Percentiles rank a stretch among this genome's conserved stretches.
These are phyloP conservation scores for Trichoderma oligosporum DNA, from an alignment of 2,329 filamentous ascomycete species.

Conservation along the genomic window DNA sequence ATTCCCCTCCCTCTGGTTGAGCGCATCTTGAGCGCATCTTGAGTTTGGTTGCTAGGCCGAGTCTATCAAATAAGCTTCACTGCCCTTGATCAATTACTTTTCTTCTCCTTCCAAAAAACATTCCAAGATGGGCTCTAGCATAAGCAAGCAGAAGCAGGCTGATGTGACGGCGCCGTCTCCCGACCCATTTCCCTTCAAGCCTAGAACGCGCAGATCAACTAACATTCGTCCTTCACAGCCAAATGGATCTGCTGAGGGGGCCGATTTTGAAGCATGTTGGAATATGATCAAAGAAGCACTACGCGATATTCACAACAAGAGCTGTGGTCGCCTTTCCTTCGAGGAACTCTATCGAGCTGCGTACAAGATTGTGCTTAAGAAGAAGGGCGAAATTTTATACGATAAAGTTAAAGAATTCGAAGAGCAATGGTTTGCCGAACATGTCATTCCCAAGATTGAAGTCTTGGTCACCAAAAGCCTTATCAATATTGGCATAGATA, in stretches of 20 bases:
- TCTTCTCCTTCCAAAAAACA: neutral
- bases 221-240: slow-evolving; percentile 30
- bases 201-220: slow-evolving; percentile 13
- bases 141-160: neutral
- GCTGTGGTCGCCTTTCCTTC: slow-evolving; percentile 85
- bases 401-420: slow-evolving; percentile 77
- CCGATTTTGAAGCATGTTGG: slow-evolving; percentile 88
- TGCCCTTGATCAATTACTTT: neutral
- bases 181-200: neutral
- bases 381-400: slow-evolving; percentile 79
- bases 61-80: neutral
- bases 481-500: slow-evolving; percentile 55
- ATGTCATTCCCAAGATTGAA: slow-evolving; percentile 69
- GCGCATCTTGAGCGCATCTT: neutral
- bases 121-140: slow-evolving; percentile 8
- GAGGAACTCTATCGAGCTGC: slow-evolving; percentile 91
- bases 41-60: neutral
- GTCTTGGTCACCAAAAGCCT: slow-evolving; percentile 68
- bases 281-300: slow-evolving; percentile 70
- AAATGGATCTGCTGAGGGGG: slow-evolving; percentile 48
- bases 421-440: slow-evolving; percentile 69
- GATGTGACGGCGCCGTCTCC: neutral
- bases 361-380: slow-evolving; percentile 89
- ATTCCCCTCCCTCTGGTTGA: neutral
- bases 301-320: slow-evolving; percentile 84